A percentile compares a stretch with the other conserved stretches of the same genome.
Evolutionary conservation across 1,284 basidiomycete genomes (phyloP).

Genomic region (Ustilago tritici): DNA sequence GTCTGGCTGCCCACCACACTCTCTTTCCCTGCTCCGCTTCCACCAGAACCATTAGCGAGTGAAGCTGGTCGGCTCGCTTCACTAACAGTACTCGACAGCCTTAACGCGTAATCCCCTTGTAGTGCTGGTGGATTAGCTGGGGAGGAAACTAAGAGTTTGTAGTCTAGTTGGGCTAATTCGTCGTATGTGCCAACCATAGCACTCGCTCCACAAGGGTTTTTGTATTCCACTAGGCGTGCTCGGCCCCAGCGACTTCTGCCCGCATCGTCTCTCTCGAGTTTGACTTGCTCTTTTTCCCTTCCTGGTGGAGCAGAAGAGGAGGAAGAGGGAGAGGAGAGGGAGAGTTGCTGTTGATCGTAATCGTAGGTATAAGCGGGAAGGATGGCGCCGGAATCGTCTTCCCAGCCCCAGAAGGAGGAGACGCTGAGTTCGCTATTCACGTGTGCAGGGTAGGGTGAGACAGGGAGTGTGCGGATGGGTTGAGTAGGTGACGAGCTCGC

Average conservation of each 20-base stretch:
- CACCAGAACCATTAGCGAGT: neutral
- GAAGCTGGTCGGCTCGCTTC: slow-evolving; percentile 7
- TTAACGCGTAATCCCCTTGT: slow-evolving; percentile 33
- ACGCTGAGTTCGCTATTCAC: slow-evolving; percentile 73
- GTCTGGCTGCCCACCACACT: slow-evolving; percentile 23
- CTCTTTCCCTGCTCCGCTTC: neutral
- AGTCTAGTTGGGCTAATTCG: slow-evolving; percentile 74
- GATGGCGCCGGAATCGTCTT: slow-evolving; percentile 58
- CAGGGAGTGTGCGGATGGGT: slow-evolving; percentile 73
- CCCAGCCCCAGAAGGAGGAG: slow-evolving; percentile 74
- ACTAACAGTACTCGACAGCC: slow-evolving; percentile 32
- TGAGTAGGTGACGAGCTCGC: neutral
- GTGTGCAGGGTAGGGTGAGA: slow-evolving; percentile 78
- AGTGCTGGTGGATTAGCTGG: slow-evolving; percentile 56
- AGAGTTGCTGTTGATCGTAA: slow-evolving; percentile 16
- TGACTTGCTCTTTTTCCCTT: slow-evolving; percentile 45
- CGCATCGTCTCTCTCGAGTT: slow-evolving; percentile 53
- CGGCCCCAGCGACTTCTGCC: slow-evolving; percentile 62
- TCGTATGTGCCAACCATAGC: slow-evolving; percentile 76
- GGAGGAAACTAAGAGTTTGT: slow-evolving; percentile 52
- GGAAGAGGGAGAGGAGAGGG: neutral
- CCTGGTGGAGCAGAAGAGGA: slow-evolving; percentile 29
- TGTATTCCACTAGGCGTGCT: slow-evolving; percentile 64
- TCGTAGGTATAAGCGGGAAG: slow-evolving; percentile 50
- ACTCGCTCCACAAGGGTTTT: slow-evolving; percentile 57